Base-by-base conservation (phyloP, 768 basidiomycete species). In the Mycena vitilis region DNA sequence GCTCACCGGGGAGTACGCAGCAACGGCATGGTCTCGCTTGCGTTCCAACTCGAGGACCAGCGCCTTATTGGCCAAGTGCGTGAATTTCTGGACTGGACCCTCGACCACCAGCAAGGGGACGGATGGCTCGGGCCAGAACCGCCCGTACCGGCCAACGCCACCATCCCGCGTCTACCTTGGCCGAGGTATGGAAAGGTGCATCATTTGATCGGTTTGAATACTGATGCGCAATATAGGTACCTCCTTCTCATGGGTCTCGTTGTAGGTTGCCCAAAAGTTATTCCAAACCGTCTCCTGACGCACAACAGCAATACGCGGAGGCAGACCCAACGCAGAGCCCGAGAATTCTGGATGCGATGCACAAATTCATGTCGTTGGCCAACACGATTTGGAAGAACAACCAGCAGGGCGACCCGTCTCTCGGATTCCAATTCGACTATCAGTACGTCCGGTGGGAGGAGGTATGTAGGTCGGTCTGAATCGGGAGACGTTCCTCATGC, bases 381-480 rank as follows among this genome's bases (percentile, higher is more conserved):
- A 76, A 83, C 71, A 76, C 76, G 3, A 76, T 81, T 18, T 83
- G 79, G 76, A 76, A 76, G 55, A 81, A 75, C 0, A 77, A 76
- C 13, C 74, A 79, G 53, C 77, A 82, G 71, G 82, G 82, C 6
- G 73, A 71, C 13, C 76, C 77, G 1, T 78, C 76, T 2, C 76
- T 79, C 69, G 83, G 83, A 1, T 83, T 82, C 73, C 80, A 84
- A 63, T 82, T 79, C 47, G 79, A 80, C 57, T 83, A 83, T 63
- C 83, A 84, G 54, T 82, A 68, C 42, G 82, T 84, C 7, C 77
- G 82, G 22, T 83, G 80, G 81, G 82, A 82, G 72, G 82, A 82
- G 75, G 82, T 80, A 51, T 10, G 73, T 22, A 15, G 2, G 5
- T 38, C 30, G 15, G 49, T 44, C 20, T 3, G 22, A 22, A 49